Percentiles rank a stretch among this genome's conserved stretches.
phyloP scores from a whole-genome alignment of 768 basidiomycete genomes.

The Rhizopogon vulgaris region DNA sequence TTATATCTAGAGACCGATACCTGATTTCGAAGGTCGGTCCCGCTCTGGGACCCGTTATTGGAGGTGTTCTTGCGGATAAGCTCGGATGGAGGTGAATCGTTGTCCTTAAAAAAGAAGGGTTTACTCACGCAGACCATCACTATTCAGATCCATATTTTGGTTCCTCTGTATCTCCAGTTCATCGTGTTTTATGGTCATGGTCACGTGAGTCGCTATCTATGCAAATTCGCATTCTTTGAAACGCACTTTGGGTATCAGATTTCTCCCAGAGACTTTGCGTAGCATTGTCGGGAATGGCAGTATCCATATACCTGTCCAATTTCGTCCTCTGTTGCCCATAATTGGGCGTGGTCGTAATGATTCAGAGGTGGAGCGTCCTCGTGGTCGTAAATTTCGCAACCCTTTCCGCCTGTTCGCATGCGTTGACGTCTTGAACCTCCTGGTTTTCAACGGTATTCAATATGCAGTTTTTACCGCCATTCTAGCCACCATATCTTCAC shows the following conservation, averaged over 20 bases:
- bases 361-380: not conserved
- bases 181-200: conserved; percentile 38
- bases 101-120: not conserved
- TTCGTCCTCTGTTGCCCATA: conserved; percentile 9
- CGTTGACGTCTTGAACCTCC: conserved; percentile 30
- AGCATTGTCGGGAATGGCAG: conserved; percentile 13
- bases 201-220: conserved; percentile 31
- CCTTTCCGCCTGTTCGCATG: conserved; percentile 27
- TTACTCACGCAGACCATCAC: not conserved
- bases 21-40: conserved; percentile 43
- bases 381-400: conserved; percentile 22
- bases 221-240: conserved; percentile 9
- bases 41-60: conserved; percentile 42
- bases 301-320: not conserved
- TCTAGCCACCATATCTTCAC: conserved; percentile 36
- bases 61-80: conserved; percentile 45
- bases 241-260: conserved; percentile 10
- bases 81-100: conserved; percentile 56
- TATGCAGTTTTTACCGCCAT: conserved; percentile 42
- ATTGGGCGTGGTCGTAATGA: conserved; percentile 2
- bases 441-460: conserved; percentile 46
- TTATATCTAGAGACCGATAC: not conserved
- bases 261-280: conserved; percentile 7
- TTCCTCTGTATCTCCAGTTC: conserved; percentile 47
- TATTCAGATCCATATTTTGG: conserved; percentile 52